Percentiles rank a stretch among this genome's conserved stretches.
phyloP scores from a whole-genome alignment of 345 rosid species.

The Anastatica hierochuntica region DNA sequence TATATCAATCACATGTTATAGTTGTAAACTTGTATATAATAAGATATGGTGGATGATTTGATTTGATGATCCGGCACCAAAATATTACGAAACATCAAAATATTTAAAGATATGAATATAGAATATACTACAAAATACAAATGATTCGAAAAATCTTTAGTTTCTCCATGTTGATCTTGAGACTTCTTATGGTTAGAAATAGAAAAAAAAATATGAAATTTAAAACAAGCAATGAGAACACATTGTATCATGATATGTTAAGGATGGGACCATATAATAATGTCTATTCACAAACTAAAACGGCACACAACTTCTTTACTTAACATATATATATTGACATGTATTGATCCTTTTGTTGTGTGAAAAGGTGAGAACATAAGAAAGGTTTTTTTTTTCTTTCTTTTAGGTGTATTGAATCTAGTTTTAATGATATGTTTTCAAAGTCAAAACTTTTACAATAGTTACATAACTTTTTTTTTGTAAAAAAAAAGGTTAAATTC shows the following conservation, averaged over 20 bases:
- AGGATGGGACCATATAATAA: neutral
- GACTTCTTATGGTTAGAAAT: neutral
- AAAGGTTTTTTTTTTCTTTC: conserved; percentile 5
- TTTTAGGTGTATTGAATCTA: conserved; percentile 16
- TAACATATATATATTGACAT: neutral
- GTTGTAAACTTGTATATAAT: neutral
- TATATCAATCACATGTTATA: conserved; percentile 10
- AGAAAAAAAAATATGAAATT: no score
- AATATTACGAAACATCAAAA: neutral
- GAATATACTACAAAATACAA: neutral
- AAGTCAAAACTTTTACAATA: neutral
- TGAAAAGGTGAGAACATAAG: conserved; percentile 18
- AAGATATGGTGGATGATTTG: conserved; percentile 9
- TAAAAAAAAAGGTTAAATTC: no score
- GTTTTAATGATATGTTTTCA: neutral
- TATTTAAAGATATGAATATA: neutral
- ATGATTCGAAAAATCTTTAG: neutral
- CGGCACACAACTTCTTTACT: neutral
- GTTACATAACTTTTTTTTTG: conserved; percentile 1
- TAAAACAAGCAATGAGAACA: conserved; percentile 9
- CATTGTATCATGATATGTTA: neutral
- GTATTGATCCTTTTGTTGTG: neutral
- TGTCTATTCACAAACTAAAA: neutral
- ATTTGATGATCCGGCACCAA: conserved; percentile 1
- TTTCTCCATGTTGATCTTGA: conserved; percentile 1